Base-by-base conservation (phyloP, 257 asterid species). In the Verbascum thapsus region DNA sequence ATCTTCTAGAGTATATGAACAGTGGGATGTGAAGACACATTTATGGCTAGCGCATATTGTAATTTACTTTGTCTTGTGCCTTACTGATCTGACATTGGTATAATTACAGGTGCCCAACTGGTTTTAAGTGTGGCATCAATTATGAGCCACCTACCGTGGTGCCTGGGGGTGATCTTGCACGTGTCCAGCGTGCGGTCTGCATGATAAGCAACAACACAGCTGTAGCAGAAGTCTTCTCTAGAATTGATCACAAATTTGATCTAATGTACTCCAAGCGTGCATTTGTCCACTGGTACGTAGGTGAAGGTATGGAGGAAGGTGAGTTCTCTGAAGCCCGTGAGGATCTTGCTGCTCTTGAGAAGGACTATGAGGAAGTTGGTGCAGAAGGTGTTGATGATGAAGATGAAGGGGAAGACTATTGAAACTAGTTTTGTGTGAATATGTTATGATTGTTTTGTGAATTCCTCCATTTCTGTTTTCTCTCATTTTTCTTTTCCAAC, bases 241-340 rank as follows among this genome's bases (percentile, higher is more conserved):
- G 73, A 9, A 72, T 66, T 39, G 59, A 72, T 49, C 60, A 52
- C 73, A 72, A 72, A 49, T 60, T 66, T 34, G 77, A 72, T 32
- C 69, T 72, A 54, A 66, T 72, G 77, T 66, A 53, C 7, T 44
- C 77, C 1, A 72, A 72, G 73, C 47, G 69, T 16, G 77, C 77
- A 17, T 72, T 66, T 26, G 77, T 66, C 7, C 76, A 72, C 72
- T 72, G 72, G 76, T 72, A 72, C 6, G 76, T 72, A 9, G 72
- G 77, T 37, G 77, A 72, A 60, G 72, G 77, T 10, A 72, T 72
- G 72, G 72, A 72, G 77, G 72, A 72, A 32, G 77, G 72, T 6
- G 72, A 72, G 12, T 71, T 71, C 66, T 64, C 76, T 4, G 76
- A 71, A 57, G 66, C 71, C 34, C 71, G 71, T 40, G 76, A 71